phyloP scores from a whole-genome alignment of 1,139 yeast species.

The Nakaseomyces bracarensis region DNA sequence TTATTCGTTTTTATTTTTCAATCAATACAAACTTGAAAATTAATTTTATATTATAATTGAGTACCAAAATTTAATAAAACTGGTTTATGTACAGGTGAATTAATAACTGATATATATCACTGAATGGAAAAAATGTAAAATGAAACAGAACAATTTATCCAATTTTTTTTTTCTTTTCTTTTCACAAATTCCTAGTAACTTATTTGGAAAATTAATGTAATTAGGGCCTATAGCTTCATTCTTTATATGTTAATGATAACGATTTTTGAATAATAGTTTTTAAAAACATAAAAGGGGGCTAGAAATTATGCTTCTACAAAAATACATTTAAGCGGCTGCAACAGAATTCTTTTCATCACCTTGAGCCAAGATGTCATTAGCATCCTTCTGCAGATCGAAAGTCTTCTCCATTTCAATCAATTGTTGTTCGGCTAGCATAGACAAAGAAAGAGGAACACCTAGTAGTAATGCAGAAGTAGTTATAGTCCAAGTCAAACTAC shows the following conservation, averaged over 20 bases:
- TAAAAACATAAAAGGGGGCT: no score
- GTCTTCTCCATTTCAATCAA: slow-evolving; percentile 91
- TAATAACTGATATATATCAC: slow-evolving; percentile 6
- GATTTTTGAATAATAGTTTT: no score
- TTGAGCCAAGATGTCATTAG: slow-evolving; percentile 75
- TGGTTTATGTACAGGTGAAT: slow-evolving; percentile 5
- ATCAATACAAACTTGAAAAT: no score
- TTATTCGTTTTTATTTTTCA: no score
- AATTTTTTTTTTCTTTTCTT: no score
- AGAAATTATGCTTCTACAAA: background rate
- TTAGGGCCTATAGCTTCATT: no score
- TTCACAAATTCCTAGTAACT: no score
- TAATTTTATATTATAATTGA: no score
- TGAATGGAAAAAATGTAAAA: background rate
- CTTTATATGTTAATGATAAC: no score
- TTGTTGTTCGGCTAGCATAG: slow-evolving; percentile 88
- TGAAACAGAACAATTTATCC: background rate
- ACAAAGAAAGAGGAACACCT: slow-evolving; percentile 88
- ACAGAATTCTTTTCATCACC: slow-evolving; percentile 36
- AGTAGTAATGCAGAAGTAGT: slow-evolving; percentile 77
- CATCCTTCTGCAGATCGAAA: slow-evolving; percentile 76
- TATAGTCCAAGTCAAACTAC: slow-evolving; percentile 73
- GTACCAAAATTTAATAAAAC: background rate
- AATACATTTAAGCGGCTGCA: background rate
- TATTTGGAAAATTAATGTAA: no score